Evolutionary conservation across 164 flowering plant species (phyloP), one percentile per base, ranked within the genome.

Genomic region (Vitis rotundifolia): DNA sequence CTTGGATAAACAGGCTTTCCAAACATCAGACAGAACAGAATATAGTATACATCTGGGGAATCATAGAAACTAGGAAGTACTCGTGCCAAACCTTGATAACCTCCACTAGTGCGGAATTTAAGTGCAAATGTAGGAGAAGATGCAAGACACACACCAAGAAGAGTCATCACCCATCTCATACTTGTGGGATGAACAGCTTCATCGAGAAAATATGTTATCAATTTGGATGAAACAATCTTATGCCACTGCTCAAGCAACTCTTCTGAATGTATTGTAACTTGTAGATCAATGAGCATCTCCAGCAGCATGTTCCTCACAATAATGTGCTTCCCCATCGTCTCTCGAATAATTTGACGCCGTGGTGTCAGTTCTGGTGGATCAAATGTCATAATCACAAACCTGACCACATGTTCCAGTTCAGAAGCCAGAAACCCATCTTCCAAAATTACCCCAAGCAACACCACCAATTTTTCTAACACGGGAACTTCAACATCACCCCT

Each of bases 141-240:
- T 63, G 97, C 80, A 76, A 96, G 91, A 71, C 89, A 92, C 69
- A 91, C 97, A 74, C 99, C 99, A 71, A 96, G 97, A 76, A 96
- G 97, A 66, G 98, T 96, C 97, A 93, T 93, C 67, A 96, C 81
- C 99, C 99, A 93, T 78, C 96, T 92, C 98, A 96, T 96, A 76
- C 99, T 96, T 59, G 98, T 87, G 9, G 98, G 97, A 81, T 96
- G 98, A 75, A 94, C 97, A 75, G 98, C 91, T 83, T 96, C 98
- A 75, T 96, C 99, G 77, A 96, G 93, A 70, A 92, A 96, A 82
- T 88, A 94, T 64, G 98, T 94, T 57, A 96, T 85, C 70, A 96
- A 80, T 83, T 94, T 92, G 58, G 97, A 89, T 61, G 99, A 96
- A 52, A 96, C 97, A 75, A 87, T 86, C 79, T 88, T 93, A 78